Conservation (phyloP, 177 flowering plant genomes). For the Vitis hybrid region DNA sequence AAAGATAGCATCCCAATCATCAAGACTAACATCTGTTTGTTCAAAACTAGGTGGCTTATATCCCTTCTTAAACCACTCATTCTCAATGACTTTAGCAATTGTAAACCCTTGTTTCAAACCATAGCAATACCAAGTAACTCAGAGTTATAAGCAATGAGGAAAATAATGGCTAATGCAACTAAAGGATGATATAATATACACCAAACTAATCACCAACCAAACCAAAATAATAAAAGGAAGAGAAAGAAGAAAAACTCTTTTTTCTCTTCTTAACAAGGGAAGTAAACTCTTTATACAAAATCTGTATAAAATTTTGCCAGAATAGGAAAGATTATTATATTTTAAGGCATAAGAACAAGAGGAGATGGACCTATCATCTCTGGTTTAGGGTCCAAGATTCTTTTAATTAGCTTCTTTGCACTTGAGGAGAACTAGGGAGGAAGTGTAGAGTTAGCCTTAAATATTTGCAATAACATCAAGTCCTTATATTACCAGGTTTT, state of each 20-base stretch:
- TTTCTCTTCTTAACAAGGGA: too few species aligned
- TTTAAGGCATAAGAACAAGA: neutral
- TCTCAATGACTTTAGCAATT: slow-evolving; percentile 71
- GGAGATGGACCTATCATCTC: slow-evolving; percentile 48
- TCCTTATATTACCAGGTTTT: neutral
- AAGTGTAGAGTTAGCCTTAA: slow-evolving; percentile 82
- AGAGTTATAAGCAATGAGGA: neutral
- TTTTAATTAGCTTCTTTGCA: slow-evolving; percentile 88
- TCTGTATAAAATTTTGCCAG: neutral
- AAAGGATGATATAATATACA: neutral
- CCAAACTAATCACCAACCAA: too few species aligned
- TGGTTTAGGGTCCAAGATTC: slow-evolving; percentile 92
- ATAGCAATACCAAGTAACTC: slow-evolving; percentile 5
- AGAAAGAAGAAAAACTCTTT: too few species aligned
- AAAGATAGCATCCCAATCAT: slow-evolving; percentile 75
- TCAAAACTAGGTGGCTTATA: slow-evolving; percentile 76
- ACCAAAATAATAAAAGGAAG: too few species aligned
- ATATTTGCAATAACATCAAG: slow-evolving; percentile 56
- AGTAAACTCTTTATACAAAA: neutral
- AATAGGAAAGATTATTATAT: neutral
- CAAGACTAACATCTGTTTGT: slow-evolving; percentile 57
- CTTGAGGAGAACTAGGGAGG: slow-evolving; percentile 97
- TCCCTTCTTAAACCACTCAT: slow-evolving; percentile 97
- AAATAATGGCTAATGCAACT: neutral
- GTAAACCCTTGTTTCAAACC: slow-evolving; percentile 70